Evolutionary conservation across 2,329 filamentous ascomycete species (phyloP).

Genomic region (Colletotrichum euphorbiae): DNA sequence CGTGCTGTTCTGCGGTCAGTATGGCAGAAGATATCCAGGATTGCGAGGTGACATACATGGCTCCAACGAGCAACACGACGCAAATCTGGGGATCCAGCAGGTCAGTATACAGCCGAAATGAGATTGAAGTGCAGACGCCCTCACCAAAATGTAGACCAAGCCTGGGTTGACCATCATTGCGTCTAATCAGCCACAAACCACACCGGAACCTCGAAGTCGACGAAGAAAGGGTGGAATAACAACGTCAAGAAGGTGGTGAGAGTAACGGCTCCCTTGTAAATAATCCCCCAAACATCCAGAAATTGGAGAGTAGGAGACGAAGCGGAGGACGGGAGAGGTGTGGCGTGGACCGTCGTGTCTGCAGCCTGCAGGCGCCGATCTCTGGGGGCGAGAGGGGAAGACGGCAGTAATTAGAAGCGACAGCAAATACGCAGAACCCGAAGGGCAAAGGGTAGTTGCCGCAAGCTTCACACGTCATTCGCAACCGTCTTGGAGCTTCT

Average conservation of each 20-base stretch:
- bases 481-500: conserved; percentile 8
- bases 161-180: conserved; percentile 46
- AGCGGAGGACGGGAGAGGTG: conserved; percentile 24
- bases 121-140: not conserved
- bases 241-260: not conserved
- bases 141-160: conserved; percentile 48
- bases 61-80: conserved; percentile 47
- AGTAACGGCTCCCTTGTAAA: conserved; percentile 9
- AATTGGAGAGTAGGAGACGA: not conserved
- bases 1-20: conserved; percentile 46
- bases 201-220: not conserved
- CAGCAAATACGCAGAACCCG: not conserved
- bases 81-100: conserved; percentile 43
- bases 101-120: conserved; percentile 6
- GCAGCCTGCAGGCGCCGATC: conserved; percentile 29
- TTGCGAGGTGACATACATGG: conserved; percentile 44
- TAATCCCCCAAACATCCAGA: not conserved
- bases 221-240: not conserved
- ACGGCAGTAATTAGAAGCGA: too few species aligned
- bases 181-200: not conserved
- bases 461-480: conserved; percentile 28
- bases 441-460: not conserved
- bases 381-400: conserved; percentile 17
- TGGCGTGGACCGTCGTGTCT: conserved; percentile 26
- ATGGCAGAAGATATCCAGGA: too few species aligned